Evolutionary conservation across 352 stramenopile species (phyloP), one percentile per base, ranked within the genome.

Genomic region (Globisporangium paroecandrum): DNA sequence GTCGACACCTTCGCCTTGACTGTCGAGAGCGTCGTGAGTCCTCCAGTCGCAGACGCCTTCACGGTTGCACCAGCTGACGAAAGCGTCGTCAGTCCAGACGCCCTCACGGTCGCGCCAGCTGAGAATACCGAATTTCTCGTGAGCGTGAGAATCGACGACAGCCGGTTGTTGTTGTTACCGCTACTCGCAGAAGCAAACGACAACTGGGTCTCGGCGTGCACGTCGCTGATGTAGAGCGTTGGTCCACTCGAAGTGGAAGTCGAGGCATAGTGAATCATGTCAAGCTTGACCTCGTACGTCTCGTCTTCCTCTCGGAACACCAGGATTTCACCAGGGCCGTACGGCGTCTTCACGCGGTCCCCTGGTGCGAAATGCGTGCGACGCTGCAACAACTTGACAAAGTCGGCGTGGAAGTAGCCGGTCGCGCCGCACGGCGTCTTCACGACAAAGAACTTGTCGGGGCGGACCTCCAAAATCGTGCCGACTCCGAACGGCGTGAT

Each of bases 131-230:
- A 92, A 64, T 83, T 87, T 36, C 82, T 73, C 57, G 83, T 92
- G 56, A 90, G 76, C 62, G 78, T 89, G 59, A 92, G 76, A 67
- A 92, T 88, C 54, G 83, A 89, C 18, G 83, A 90, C n/a, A 92
- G 65, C 20, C 83, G 81, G 62, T 55, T 67, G 51, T 83, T 46
- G 53, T 83, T 46, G 63, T 69, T 38, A 53, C 7, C 43, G 29
- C 58, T 60, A n/a, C 62, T 43, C 27, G 65, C 54, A 9, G 73
- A 70, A 20, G 69, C 79, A 29, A 81, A 69, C 25, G 67, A 66
- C 59, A 81, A 71, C 38, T 64, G 69, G n/a, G 73, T 84, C 65
- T 84, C 78, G 22, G 81, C 81, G 46, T 83, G 56, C 34, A 62
- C 25, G 63, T 85, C 78, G 60, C 65, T 79, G 38, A 90, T 79